Conservation (phyloP, 176 grass and related monocot species). For the Saccharum officinarum region DNA sequence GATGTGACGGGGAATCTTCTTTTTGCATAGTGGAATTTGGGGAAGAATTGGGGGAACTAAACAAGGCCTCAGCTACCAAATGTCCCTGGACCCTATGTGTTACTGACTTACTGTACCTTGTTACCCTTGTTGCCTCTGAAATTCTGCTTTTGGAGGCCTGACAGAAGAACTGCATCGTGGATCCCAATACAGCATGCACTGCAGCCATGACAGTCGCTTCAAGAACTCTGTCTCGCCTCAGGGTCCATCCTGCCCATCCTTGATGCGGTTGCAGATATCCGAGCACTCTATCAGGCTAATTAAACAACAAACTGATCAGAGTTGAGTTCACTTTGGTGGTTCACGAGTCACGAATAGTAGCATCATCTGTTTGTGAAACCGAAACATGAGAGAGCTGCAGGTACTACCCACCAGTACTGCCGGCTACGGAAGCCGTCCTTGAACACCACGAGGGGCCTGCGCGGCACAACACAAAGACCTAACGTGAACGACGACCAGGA, state of each 20-base stretch:
- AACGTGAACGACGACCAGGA: neutral
- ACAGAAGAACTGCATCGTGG: neutral
- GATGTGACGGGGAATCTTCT: too few relatives aligned
- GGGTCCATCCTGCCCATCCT: slow-evolving; percentile 73
- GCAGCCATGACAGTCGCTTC: neutral
- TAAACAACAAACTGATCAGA: neutral
- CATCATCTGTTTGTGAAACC: too few relatives aligned
- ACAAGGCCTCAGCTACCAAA: too few relatives aligned
- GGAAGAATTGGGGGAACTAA: too few relatives aligned
- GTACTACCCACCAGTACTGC: slow-evolving; percentile 46
- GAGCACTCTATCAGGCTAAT: slow-evolving; percentile 63
- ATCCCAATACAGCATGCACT: neutral
- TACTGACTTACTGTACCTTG: neutral
- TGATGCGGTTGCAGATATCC: slow-evolving; percentile 74
- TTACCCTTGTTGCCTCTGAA: neutral
- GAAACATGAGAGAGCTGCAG: neutral
- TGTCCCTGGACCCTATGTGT: neutral
- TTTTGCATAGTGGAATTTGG: too few relatives aligned
- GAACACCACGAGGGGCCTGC: slow-evolving; percentile 56
- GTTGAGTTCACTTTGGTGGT: too few relatives aligned
- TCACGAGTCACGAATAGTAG: too few relatives aligned
- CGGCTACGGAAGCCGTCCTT: slow-evolving; percentile 58
- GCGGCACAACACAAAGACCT: neutral
- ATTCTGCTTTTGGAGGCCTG: neutral
- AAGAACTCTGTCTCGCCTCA: neutral